These are phyloP conservation scores for Sordaria brevicollis DNA, from an alignment of 495 filamentous ascomycete genomes.

Conservation along the genomic window DNA sequence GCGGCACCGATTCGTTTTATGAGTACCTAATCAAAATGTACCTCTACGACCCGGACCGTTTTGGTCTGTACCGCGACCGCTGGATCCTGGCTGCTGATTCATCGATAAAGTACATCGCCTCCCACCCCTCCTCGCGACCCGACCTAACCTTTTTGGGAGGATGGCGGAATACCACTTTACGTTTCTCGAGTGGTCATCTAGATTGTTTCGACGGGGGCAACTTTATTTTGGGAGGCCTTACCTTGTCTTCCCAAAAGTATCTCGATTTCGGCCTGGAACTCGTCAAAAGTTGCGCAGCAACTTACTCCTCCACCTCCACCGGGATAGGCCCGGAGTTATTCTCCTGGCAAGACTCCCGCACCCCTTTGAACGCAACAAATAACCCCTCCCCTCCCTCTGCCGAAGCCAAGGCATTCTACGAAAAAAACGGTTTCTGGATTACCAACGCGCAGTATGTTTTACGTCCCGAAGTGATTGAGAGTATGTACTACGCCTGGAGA, in stretches of 20 bases:
- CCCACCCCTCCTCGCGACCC: slow-evolving; percentile 57
- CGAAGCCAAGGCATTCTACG: slow-evolving; percentile 47
- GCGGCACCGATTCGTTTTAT: slow-evolving; percentile 75
- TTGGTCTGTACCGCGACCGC: slow-evolving; percentile 52
- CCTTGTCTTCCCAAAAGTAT: slow-evolving; percentile 52
- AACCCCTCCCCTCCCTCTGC: slow-evolving; percentile 30
- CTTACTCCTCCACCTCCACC: slow-evolving; percentile 58
- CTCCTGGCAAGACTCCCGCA: slow-evolving; percentile 48
- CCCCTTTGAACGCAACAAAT: slow-evolving; percentile 24
- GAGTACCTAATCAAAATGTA: slow-evolving; percentile 96
- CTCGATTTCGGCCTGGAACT: slow-evolving; percentile 66
- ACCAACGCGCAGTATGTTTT: slow-evolving; percentile 52
- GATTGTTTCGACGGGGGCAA: slow-evolving; percentile 83
- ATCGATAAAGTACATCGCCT: slow-evolving; percentile 58
- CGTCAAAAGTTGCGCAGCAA: slow-evolving; percentile 62
- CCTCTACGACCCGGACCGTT: slow-evolving; percentile 63
- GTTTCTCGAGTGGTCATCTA: slow-evolving; percentile 51
- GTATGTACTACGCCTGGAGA: slow-evolving; percentile 79
- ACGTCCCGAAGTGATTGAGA: slow-evolving; percentile 79
- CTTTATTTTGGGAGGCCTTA: slow-evolving; percentile 75
- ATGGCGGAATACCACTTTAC: slow-evolving; percentile 42
- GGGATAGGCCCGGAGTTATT: slow-evolving; percentile 75
- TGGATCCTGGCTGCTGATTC: slow-evolving; percentile 75
- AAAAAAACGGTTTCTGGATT: slow-evolving; percentile 64
- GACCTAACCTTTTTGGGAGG: slow-evolving; percentile 68